Evolutionary conservation across 306 rosid genomes (phyloP), one percentile per base, ranked within the genome.

Genomic region (Hippophae rhamnoides): DNA sequence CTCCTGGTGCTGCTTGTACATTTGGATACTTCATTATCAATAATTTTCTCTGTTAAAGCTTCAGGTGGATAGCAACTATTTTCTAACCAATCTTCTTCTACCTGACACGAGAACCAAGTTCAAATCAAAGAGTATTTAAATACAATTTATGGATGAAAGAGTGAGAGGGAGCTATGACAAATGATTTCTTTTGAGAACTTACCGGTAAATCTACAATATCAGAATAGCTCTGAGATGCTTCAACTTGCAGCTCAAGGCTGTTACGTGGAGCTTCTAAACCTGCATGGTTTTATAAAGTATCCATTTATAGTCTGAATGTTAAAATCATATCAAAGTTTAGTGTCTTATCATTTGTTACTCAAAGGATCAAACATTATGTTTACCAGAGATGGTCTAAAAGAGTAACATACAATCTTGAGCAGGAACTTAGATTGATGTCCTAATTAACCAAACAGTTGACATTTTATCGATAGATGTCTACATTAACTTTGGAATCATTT

Each of bases 31-130:
- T 93, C 99, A 68, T 79, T 88, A 62, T 79, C 81, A 43, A 93
- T 93, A 74, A 88, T 68, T 68, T 88, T 88, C 84, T 88, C 84
- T 90, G 86, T 84, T 49, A 96, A 86, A 78, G 83, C 81, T 68
- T 71, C 76, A 56, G 74, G 71, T 75, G 87, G 76, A 65, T 72
- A 64, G 14, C 58, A 53, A 60, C 60, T 80, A 64, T 73, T 75
- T 67, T 70, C 87, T 13, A 73, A 47, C 78, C 71, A 68, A 64
- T 74, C 81, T 62, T 83, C 90, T 68, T 85, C 85, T 41, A 74
- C 75, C 75, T 78, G 84, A 73, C 62, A 67, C 59, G 65, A 53
- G 76, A 59, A 68, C 84, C 78, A 70, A 71, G 76, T 48, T 58
- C 63, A 49, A 76, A 47, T 65, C 63, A 42, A 52, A 31, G 38